These are phyloP conservation scores for Monosporascus sp. DNA, from an alignment of 2,329 filamentous ascomycete species.

Conservation along the genomic window DNA sequence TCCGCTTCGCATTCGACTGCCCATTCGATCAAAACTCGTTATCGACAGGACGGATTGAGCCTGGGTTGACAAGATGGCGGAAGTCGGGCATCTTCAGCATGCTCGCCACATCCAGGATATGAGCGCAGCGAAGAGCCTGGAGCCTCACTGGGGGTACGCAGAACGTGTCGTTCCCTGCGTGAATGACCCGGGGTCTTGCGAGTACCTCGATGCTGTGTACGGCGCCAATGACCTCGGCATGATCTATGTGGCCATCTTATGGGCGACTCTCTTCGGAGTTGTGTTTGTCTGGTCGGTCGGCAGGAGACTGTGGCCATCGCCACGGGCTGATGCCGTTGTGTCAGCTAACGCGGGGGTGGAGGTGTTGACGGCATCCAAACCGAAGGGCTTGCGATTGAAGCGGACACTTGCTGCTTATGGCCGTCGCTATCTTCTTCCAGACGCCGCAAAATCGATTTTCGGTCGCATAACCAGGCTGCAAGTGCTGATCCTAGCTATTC, in stretches of 20 bases:
- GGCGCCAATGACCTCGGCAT: conserved; percentile 43
- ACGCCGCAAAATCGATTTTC: conserved; percentile 53
- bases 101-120: conserved; percentile 41
- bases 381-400: conserved; percentile 22
- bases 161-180: conserved; percentile 50
- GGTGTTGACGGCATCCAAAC: conserved; percentile 6
- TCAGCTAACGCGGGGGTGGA: conserved; percentile 9
- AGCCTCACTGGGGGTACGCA: conserved; percentile 53
- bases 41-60: background rate
- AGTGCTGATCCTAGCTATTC: conserved; percentile 52
- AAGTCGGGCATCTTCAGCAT: conserved; percentile 10
- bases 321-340: conserved; percentile 17
- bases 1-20: too few relatives aligned
- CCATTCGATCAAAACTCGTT: background rate
- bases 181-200: conserved; percentile 52
- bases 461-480: conserved; percentile 65
- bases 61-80: conserved; percentile 15
- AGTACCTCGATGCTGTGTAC: conserved; percentile 51
- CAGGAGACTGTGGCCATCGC: conserved; percentile 21
- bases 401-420: conserved; percentile 34
- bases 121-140: conserved; percentile 30
- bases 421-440: conserved; percentile 55
- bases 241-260: conserved; percentile 46
- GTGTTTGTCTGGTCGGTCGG: conserved; percentile 37
- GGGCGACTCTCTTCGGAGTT: conserved; percentile 40